These are phyloP conservation scores for Fusarium bulbicola DNA, from an alignment of 2,329 filamentous ascomycete species.

Conservation along the genomic window DNA sequence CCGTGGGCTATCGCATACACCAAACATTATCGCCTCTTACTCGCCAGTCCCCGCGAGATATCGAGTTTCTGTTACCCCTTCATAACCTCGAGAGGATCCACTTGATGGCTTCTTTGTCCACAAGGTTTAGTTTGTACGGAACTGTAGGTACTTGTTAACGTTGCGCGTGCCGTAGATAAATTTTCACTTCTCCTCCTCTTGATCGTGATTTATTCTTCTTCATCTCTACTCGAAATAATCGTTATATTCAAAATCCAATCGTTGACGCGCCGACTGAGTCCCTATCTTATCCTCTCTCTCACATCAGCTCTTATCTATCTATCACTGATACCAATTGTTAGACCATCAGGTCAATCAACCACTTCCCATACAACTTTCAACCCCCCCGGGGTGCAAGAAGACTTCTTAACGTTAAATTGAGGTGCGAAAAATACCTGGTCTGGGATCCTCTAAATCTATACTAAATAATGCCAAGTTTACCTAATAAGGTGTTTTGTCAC, in stretches of 20 bases:
- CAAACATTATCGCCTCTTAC: slow-evolving; percentile 21
- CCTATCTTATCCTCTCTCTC: slow-evolving; percentile 6
- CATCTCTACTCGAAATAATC: not conserved
- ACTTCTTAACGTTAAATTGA: no score
- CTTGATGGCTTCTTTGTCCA: slow-evolving; percentile 40
- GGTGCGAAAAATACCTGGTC: no score
- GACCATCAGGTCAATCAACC: not conserved
- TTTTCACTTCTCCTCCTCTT: slow-evolving; percentile 13
- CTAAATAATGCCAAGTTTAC: no score
- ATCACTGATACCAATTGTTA: not conserved
- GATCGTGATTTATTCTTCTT: not conserved
- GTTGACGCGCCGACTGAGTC: slow-evolving; percentile 1
- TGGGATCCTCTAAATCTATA: no score
- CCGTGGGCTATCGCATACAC: slow-evolving; percentile 17
- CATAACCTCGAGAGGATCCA: slow-evolving; percentile 43
- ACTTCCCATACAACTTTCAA: not conserved
- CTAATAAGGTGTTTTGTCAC: no score
- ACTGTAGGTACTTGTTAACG: not conserved
- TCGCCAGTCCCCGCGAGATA: slow-evolving; percentile 39
- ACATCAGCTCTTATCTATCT: slow-evolving; percentile 22
- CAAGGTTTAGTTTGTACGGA: slow-evolving; percentile 24
- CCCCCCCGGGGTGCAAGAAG: no score
- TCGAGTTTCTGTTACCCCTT: slow-evolving; percentile 47
- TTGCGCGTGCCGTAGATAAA: slow-evolving; percentile 22
- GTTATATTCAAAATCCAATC: not conserved